Percentiles rank a stretch among this genome's conserved stretches.
phyloP scores from a whole-genome alignment of 441 rosid genomes.

The Arabidopsis lyrata region DNA sequence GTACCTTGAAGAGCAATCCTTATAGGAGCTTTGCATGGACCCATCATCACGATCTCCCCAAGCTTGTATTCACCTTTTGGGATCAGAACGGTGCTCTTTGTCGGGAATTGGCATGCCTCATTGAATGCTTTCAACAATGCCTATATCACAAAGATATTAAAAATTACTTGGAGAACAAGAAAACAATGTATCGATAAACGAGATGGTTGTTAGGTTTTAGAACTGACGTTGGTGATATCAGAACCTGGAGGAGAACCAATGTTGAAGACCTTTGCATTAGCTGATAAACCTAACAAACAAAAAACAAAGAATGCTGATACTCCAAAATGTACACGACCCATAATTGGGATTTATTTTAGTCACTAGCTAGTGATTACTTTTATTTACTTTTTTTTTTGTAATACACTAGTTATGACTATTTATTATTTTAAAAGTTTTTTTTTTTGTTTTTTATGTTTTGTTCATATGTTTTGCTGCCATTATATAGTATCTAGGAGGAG shows the following conservation, averaged over 20 bases:
- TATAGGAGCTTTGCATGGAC: constrained; percentile 62
- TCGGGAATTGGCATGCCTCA: constrained; percentile 54
- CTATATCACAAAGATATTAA: constrained; percentile 31
- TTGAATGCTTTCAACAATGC: constrained; percentile 53
- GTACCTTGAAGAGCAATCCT: constrained; percentile 52
- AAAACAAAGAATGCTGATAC: constrained; percentile 9
- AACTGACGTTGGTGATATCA: constrained; percentile 35
- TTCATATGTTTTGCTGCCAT: constrained; percentile 18
- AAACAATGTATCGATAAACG: background rate
- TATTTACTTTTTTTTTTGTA: background rate
- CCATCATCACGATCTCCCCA: constrained; percentile 41
- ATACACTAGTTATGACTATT: constrained; percentile 25
- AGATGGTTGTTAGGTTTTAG: background rate
- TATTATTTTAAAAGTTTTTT: background rate
- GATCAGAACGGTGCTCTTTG: constrained; percentile 48
- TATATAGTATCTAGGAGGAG: constrained; percentile 22
- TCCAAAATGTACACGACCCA: constrained; percentile 37
- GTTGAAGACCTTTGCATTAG: constrained; percentile 36
- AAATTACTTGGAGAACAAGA: constrained; percentile 24
- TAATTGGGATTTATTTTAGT: background rate
- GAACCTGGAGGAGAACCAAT: constrained; percentile 34
- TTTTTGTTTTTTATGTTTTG: constrained; percentile 1
- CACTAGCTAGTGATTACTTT: constrained; percentile 39
- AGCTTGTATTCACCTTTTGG: constrained; percentile 54
- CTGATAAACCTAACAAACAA: constrained; percentile 35